Conservation (phyloP, 129 eudicot genomes). For the Chrysanthemum makinoi region DNA sequence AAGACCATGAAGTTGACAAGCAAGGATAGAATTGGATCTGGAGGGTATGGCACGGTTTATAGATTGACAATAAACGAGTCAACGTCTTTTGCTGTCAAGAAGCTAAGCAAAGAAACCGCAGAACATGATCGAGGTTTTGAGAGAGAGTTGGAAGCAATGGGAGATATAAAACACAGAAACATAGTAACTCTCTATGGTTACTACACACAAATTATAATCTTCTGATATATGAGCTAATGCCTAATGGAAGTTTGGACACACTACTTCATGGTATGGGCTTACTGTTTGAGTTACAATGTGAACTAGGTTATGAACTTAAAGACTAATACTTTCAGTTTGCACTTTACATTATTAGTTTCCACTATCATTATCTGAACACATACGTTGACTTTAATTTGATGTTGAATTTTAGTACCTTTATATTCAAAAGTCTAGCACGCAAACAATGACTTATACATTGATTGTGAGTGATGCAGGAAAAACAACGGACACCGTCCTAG, state of each 20-base stretch:
- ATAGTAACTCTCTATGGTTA: slow-evolving; percentile 81
- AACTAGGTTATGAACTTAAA: neutral
- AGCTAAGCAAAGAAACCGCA: slow-evolving; percentile 59
- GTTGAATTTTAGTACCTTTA: slow-evolving; percentile 2
- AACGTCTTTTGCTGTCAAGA: slow-evolving; percentile 69
- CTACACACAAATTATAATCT: slow-evolving; percentile 72
- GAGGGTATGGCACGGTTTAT: slow-evolving; percentile 89
- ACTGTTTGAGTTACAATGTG: slow-evolving; percentile 24
- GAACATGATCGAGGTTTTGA: slow-evolving; percentile 92
- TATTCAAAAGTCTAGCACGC: slow-evolving; percentile 11
- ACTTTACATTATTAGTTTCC: neutral
- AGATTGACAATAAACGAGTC: slow-evolving; percentile 52
- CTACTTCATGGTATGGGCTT: slow-evolving; percentile 65
- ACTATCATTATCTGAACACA: neutral
- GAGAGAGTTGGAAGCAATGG: slow-evolving; percentile 95
- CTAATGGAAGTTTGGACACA: slow-evolving; percentile 81
- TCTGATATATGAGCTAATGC: slow-evolving; percentile 87
- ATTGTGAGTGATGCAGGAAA: slow-evolving; percentile 50
- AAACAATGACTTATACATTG: neutral
- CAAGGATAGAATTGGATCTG: slow-evolving; percentile 89
- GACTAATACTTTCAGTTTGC: neutral
- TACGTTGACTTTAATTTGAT: neutral
- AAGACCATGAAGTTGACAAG: slow-evolving; percentile 64
- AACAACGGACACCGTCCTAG: slow-evolving; percentile 43
- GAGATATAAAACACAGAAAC: slow-evolving; percentile 87